Evolutionary conservation across 1,139 yeast species (phyloP).

Genomic region (Debaryomyces robertsiae): DNA sequence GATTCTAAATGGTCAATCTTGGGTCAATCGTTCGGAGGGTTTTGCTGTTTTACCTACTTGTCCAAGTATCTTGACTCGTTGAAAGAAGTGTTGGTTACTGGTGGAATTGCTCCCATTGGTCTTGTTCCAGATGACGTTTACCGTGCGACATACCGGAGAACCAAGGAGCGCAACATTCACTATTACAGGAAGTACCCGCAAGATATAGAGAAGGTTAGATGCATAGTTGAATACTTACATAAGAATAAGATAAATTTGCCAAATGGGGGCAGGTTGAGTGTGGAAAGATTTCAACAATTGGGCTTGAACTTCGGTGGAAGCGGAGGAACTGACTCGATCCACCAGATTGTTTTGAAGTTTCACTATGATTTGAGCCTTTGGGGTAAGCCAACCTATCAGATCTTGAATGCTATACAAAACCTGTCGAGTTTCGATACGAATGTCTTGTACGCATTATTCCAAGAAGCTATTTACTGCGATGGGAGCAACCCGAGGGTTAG

Average conservation of each 20-base stretch:
- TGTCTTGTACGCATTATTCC: constrained; percentile 54
- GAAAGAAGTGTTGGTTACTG: constrained; percentile 49
- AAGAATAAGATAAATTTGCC: constrained; percentile 39
- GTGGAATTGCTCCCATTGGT: constrained; percentile 59
- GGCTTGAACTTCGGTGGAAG: constrained; percentile 53
- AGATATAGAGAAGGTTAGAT: constrained; percentile 41
- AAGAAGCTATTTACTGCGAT: constrained; percentile 59
- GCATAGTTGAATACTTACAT: constrained; percentile 38
- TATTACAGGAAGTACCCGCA: constrained; percentile 52
- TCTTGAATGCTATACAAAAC: constrained; percentile 34
- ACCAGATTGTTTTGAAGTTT: constrained; percentile 42
- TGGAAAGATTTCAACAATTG: constrained; percentile 54
- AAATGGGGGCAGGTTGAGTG: constrained; percentile 51
- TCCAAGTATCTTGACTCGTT: constrained; percentile 46
- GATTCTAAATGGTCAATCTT: constrained; percentile 48
- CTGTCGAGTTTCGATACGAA: constrained; percentile 53
- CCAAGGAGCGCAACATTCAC: constrained; percentile 49
- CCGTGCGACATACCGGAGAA: constrained; percentile 46
- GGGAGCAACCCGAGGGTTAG: constrained; percentile 22
- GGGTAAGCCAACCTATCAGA: constrained; percentile 38
- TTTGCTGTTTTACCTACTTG: constrained; percentile 51
- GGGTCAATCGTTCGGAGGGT: constrained; percentile 65
- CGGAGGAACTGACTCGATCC: constrained; percentile 53
- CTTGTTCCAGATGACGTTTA: constrained; percentile 51
- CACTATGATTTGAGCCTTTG: constrained; percentile 36